Base-by-base conservation (phyloP, 2,329 filamentous ascomycete species). In the Tricladium varicosporioides region DNA sequence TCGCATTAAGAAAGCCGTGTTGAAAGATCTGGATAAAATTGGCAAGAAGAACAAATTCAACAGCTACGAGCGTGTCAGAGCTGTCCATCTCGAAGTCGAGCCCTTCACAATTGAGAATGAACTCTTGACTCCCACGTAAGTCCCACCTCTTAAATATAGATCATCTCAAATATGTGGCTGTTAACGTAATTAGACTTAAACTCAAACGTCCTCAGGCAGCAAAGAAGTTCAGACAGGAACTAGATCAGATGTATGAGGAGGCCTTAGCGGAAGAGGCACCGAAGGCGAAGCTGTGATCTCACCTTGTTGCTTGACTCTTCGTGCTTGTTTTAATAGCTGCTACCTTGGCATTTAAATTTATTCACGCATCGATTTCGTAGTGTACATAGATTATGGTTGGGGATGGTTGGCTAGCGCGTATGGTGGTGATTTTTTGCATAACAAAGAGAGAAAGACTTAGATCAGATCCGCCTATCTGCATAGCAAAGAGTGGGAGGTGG, bases 51-150 rank as follows among this genome's bases (percentile, higher is more conserved):
- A 89, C 73, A 96, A 94, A 76, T 92, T 99, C 73, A 94, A 96
- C 71, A 90, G 86, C 64, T 97, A 89, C 67, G 94, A 99, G 80
- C 84, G 85, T 62, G 87, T 97, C 48, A 84, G 82, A 71, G 89
- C 87, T 65, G 80, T 88, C 56, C 75, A 87, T 61, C 75, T 99
- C 64, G 86, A 88, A 67, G 66, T 97, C 13, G 94, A 99, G 58
- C 94, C 94, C 1, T 97, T 99, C 68, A 90, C 86, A 1, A 86
- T 97, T 63, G 92, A 96, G 51, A 99, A 99, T 70, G 89, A 96
- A 74, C 79, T 97, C 50, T 76, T 92, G 70, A 94, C 90, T 16
- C 90, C 91, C 18, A 95, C 91, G 89, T 93, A 82, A 85, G 88
- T 63, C 44, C 36, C 14, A 27, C 3, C 19, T 22, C 51, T 50